A percentile compares a stretch with the other conserved stretches of the same genome.
phyloP scores from a whole-genome alignment of 495 filamentous ascomycete genomes.

The Aspergillus nidulans region DNA sequence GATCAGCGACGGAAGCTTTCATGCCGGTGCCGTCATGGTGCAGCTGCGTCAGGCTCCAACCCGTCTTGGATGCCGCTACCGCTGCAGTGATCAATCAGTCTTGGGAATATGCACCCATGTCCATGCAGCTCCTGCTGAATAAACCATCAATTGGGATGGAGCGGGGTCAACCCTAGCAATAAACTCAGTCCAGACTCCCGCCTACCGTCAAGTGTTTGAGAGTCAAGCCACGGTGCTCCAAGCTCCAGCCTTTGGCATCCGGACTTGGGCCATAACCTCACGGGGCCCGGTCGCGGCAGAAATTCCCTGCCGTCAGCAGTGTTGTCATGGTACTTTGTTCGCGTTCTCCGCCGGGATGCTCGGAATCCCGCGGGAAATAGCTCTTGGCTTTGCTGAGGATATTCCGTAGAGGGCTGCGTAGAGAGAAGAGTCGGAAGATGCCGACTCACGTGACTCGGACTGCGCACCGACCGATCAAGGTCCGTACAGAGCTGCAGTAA shows the following conservation, averaged over 20 bases:
- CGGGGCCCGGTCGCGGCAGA: background rate
- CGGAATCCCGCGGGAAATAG: background rate
- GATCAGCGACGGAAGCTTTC: background rate
- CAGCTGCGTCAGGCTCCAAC: background rate
- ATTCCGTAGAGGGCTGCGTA: background rate
- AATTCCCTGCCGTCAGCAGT: background rate
- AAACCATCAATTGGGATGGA: background rate
- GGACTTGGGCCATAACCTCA: no score
- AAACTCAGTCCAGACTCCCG: background rate
- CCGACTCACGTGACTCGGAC: background rate
- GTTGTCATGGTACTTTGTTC: background rate
- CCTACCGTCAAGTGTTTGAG: background rate
- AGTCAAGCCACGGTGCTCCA: background rate
- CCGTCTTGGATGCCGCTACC: background rate
- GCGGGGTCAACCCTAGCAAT: background rate
- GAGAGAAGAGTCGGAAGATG: background rate
- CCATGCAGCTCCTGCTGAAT: background rate
- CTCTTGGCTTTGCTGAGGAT: background rate
- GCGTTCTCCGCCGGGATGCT: background rate
- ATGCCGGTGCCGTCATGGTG: constrained; percentile 5
- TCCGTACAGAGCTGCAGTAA: background rate
- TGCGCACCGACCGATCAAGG: background rate
- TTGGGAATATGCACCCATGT: background rate
- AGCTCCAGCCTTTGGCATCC: background rate
- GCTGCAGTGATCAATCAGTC: background rate